Evolutionary conservation across 139 green algal species (phyloP), one percentile per base, ranked within the genome.

Genomic region (Klebsormidium nitens): DNA sequence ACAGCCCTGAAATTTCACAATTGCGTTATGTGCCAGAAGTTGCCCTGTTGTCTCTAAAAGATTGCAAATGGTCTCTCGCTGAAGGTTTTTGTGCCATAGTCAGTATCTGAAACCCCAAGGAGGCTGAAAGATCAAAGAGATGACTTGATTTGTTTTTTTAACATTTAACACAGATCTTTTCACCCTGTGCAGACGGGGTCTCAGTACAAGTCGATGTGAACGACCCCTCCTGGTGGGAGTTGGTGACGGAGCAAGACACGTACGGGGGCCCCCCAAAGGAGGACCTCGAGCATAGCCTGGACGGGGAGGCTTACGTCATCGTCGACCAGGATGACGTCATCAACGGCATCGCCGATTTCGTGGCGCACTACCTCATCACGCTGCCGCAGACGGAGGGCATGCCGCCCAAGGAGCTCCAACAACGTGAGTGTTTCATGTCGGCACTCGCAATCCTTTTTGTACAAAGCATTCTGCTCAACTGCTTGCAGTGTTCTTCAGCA

Each of bases 141-240:
- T n/a, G n/a, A n/a, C n/a, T n/a, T n/a, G n/a, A n/a, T n/a, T n/a
- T n/a, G n/a, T n/a, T n/a, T n/a, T n/a, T n/a, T n/a, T n/a, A n/a
- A n/a, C n/a, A n/a, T n/a, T n/a, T n/a, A n/a, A n/a, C n/a, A n/a
- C n/a, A n/a, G n/a, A n/a, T n/a, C n/a, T n/a, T n/a, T n/a, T n/a
- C n/a, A n/a, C n/a, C n/a, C n/a, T 79, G 66, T 72, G 37, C 66
- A 74, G 66, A 72, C 72, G 66, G 47, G 40, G 31, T 66, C 4
- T 29, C 57, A 34, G 66, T 72, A 29, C 29, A 74, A 3, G 5
- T 74, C 5, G 56, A 74, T 72, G 8, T 74, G 29, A 55, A 67
- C 26, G 58, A 74, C 17, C 35, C 34, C 5, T 5, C 3, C 36
- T 74, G 66, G 66, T 74, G 66, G 66, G 29, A 31, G 37, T 72